phyloP scores from a whole-genome alignment of 2,329 filamentous ascomycete genomes.

The Colletotrichum siamense region DNA sequence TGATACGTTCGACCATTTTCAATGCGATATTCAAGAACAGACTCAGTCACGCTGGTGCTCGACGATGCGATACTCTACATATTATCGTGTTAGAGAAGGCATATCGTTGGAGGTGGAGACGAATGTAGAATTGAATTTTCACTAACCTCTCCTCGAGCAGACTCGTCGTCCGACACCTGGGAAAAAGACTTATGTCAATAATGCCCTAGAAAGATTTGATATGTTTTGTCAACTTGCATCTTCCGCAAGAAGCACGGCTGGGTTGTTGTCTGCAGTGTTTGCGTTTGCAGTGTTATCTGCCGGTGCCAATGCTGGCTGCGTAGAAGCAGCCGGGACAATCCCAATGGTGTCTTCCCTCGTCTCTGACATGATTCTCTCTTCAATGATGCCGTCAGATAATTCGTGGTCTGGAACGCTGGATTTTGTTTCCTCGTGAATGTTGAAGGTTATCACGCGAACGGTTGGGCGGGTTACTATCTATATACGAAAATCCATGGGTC shows the following conservation, averaged over 20 bases:
- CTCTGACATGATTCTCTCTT: neutral
- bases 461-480: neutral
- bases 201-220: neutral
- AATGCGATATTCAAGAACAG: neutral
- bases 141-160: neutral
- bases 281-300: neutral
- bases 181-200: neutral
- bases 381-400: accelerated
- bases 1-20: constrained; percentile 15
- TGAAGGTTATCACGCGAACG: neutral
- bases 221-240: neutral
- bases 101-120: neutral
- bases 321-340: neutral
- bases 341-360: neutral
- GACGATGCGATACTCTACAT: neutral
- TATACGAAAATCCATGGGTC: neutral
- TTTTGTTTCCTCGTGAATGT: neutral
- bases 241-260: neutral
- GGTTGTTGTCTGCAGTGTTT: neutral
- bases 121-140: neutral
- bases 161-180: neutral
- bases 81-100: neutral
- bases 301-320: neutral
- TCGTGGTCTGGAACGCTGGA: neutral
- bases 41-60: neutral